Evolutionary conservation across 805 yeast species (phyloP).

Genomic region (Saturnispora serradocipensis): DNA sequence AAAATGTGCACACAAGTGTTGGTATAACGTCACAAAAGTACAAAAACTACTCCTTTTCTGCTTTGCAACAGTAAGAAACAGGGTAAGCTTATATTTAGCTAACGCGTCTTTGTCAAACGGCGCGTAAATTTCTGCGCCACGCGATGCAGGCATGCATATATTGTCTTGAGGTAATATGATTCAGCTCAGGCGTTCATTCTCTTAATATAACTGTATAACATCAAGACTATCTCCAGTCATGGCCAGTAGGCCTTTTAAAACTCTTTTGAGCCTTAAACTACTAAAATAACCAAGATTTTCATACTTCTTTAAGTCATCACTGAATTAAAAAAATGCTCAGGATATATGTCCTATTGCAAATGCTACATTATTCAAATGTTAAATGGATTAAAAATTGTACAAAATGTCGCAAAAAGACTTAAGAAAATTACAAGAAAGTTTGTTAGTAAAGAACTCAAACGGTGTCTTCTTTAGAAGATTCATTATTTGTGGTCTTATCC

Average conservation of each 20-base stretch:
- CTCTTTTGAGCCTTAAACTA: too few species aligned
- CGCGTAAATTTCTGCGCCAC: background rate
- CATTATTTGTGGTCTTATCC: conserved; percentile 31
- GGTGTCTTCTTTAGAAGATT: conserved; percentile 7
- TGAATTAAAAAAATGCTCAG: background rate
- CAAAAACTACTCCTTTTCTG: too few species aligned
- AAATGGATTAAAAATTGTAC: background rate
- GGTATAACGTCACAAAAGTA: background rate
- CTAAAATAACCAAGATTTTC: background rate
- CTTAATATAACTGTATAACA: too few species aligned
- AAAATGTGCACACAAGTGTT: background rate
- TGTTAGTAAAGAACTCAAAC: background rate
- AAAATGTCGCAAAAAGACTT: too few species aligned
- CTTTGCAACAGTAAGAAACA: background rate
- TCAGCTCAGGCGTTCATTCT: background rate
- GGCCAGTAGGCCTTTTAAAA: too few species aligned
- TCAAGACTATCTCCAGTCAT: too few species aligned
- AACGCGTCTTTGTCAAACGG: background rate
- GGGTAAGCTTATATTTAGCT: background rate
- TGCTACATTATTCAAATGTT: background rate
- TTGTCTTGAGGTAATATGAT: background rate
- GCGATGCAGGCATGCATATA: background rate
- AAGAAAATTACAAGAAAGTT: too few species aligned
- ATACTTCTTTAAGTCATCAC: background rate
- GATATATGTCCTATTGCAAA: too few species aligned